phyloP scores from a whole-genome alignment of 1,139 yeast species.

The Scheffersomyces parashehatae region DNA sequence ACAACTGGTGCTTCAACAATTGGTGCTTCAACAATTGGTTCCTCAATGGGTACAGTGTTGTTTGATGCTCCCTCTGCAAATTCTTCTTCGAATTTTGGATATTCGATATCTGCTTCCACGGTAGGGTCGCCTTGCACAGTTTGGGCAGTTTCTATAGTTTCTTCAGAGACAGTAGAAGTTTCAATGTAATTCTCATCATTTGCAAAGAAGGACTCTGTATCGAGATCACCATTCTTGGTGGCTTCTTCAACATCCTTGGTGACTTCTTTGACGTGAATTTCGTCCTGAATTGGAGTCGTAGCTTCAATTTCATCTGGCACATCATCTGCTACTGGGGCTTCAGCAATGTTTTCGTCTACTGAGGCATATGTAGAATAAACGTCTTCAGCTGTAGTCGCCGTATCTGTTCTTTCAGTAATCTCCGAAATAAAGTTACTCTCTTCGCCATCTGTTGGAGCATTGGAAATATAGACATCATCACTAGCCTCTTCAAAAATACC shows the following conservation, averaged over 20 bases:
- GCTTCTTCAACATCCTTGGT: slow-evolving; percentile 18
- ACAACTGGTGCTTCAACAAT: not conserved
- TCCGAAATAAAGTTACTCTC: slow-evolving; percentile 2
- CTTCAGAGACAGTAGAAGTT: not conserved
- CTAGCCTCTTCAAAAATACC: slow-evolving; percentile 5
- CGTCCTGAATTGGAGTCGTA: slow-evolving; percentile 5
- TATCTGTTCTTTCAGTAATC: not conserved
- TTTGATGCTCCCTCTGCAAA: too few relatives aligned
- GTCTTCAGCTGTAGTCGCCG: not conserved
- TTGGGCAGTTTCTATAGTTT: not conserved
- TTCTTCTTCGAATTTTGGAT: not conserved
- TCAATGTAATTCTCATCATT: slow-evolving; percentile 16
- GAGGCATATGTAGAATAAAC: not conserved
- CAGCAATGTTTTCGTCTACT: not conserved
- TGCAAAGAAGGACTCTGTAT: slow-evolving; percentile 19
- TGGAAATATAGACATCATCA: slow-evolving; percentile 1
- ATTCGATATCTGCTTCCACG: slow-evolving; percentile 1
- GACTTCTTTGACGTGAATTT: slow-evolving; percentile 15
- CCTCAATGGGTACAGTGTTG: not conserved
- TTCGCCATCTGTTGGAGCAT: slow-evolving; percentile 1
- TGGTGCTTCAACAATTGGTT: not conserved
- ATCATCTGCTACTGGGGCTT: slow-evolving; percentile 1
- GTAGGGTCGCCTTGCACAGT: not conserved
- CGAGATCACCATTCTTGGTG: slow-evolving; percentile 16
- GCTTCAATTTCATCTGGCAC: slow-evolving; percentile 5